Evolutionary conservation across 2,329 filamentous ascomycete species (phyloP), one percentile per base, ranked within the genome.

Genomic region (Aspergillus versicolor): DNA sequence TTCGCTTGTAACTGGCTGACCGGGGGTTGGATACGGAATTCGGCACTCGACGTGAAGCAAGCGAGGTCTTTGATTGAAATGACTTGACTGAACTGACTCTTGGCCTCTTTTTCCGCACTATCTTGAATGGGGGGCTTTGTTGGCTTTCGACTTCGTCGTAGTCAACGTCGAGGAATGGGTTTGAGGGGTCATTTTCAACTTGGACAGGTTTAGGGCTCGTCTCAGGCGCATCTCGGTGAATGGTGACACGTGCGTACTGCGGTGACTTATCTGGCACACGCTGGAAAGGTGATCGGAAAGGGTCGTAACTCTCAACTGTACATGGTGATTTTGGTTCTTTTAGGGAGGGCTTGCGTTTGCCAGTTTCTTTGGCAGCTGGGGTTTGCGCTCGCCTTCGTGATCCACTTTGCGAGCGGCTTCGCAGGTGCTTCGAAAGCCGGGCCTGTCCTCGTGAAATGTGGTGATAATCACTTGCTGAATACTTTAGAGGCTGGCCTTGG

Each of bases 381-480:
- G 54, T 24, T 34, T 67, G 64, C 0, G 62, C 51, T 11, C 63
- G 63, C 19, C 64, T 78, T 58, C 61, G 70, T 60, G 58, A 57
- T 17, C 52, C 53, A 27, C 13, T 15, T 41, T 48, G 55, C 21
- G 55, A 51, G 15, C 53, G 52, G 37, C 42, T 54, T 13, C 43
- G 54, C 58, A 63, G 67, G 49, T 64, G 69, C 24, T 63, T 64
- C 7, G 65, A 66, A n/a, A 70, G 67, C 62, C 70, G 77, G 3
- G 62, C 65, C 17, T 68, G 50, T 9, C 68, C 67, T 22, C 69
- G 69, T n/a, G 74, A 75, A 24, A 90, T 83, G 67, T 95, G 91
- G 67, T 97, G 93, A 66, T 95, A 94, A 68, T 97, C 93, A 73
- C 92, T 96, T 55, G 88, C 84, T 1, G 93, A 96, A 69, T 94